A percentile compares a stretch with the other conserved stretches of the same genome.
These are phyloP conservation scores for Plasmodium inui DNA, from an alignment of 169 alveolate species.

Conservation along the genomic window DNA sequence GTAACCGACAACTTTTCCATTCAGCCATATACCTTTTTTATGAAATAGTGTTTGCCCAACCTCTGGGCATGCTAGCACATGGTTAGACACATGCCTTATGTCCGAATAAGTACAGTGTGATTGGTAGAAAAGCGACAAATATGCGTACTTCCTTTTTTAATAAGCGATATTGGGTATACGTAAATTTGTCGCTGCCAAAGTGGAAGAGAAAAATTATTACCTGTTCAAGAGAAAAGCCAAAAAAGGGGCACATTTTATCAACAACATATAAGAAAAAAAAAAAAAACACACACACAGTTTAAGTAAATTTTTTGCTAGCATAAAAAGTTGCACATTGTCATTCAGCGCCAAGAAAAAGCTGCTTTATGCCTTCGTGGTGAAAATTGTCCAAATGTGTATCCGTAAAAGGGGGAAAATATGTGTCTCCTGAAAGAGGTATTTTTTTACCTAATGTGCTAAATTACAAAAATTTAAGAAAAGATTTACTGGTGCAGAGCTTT, in stretches of 20 bases:
- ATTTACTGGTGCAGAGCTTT: neutral
- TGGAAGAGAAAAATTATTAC: neutral
- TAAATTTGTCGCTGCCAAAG: neutral
- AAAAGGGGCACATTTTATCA: neutral
- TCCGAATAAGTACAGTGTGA: neutral
- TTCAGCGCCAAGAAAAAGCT: neutral
- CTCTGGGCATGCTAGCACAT: neutral
- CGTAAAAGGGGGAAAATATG: neutral
- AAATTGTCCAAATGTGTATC: neutral
- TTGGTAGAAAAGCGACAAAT: neutral
- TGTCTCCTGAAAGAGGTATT: neutral
- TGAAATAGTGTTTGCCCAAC: neutral
- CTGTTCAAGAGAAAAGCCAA: neutral
- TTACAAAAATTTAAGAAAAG: neutral
- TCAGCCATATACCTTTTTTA: neutral
- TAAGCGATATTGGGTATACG: neutral
- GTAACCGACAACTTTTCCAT: neutral
- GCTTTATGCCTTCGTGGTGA: neutral
- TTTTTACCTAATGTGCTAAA: neutral
- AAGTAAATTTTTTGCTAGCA: neutral
- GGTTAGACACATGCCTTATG: neutral
- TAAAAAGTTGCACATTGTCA: neutral
- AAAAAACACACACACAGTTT: neutral
- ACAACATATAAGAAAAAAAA: neutral
- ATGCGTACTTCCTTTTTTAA: neutral